Evolutionary conservation across 768 basidiomycete genomes (phyloP).

Genomic region (Phanerochaete sordida): DNA sequence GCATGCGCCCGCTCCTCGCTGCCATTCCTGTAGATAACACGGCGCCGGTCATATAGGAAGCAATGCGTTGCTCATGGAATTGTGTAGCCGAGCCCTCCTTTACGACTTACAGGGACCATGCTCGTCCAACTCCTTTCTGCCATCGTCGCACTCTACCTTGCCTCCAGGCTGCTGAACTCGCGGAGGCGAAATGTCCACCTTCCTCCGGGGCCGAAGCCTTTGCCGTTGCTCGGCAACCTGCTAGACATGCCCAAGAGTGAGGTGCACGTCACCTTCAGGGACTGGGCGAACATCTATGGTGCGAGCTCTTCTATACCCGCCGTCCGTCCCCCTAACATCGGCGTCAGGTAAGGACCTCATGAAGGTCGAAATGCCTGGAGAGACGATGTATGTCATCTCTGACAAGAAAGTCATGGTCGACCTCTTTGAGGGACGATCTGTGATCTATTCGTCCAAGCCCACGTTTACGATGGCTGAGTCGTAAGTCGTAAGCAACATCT

Average conservation of each 20-base stretch:
- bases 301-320: not conserved
- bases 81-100: too few relatives aligned
- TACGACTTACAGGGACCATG: too few relatives aligned
- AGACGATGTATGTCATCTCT: conserved; percentile 20
- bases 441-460: conserved; percentile 22
- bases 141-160: not conserved
- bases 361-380: conserved; percentile 15
- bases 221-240: conserved; percentile 21
- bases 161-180: not conserved
- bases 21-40: too few relatives aligned
- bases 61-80: too few relatives aligned
- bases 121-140: not conserved
- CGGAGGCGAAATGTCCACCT: not conserved
- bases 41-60: too few relatives aligned
- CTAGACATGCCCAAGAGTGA: conserved; percentile 11
- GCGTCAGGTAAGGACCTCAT: conserved; percentile 18
- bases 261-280: not conserved
- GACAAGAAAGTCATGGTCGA: conserved; percentile 17
- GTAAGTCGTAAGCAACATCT: not conserved
- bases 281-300: conserved; percentile 5
- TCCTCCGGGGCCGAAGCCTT: conserved; percentile 20
- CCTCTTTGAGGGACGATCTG: conserved; percentile 23
- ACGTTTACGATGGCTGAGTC: conserved; percentile 15
- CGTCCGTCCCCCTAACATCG: not conserved
- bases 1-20: too few relatives aligned